These are phyloP conservation scores for Wickerhamiella azyma DNA, from an alignment of 805 yeast species.

Conservation along the genomic window DNA sequence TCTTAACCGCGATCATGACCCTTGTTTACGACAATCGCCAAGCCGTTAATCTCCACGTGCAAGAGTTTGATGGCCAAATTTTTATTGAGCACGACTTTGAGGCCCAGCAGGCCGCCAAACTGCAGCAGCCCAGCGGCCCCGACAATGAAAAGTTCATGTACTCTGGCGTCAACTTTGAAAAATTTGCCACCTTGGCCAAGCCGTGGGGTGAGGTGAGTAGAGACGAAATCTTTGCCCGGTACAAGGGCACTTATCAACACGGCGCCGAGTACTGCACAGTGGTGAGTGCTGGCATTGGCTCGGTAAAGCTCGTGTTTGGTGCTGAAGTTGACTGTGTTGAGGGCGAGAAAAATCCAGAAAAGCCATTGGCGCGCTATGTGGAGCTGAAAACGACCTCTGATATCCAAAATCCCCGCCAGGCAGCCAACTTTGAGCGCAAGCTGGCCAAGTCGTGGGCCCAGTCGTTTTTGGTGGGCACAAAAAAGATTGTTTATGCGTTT, in stretches of 20 bases:
- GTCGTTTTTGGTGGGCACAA: constrained; percentile 75
- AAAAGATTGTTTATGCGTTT: constrained; percentile 72
- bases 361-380: constrained; percentile 55
- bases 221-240: constrained; percentile 51
- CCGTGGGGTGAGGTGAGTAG: constrained; percentile 66
- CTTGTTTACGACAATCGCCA: constrained; percentile 49
- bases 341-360: constrained; percentile 44
- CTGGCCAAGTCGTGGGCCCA: constrained; percentile 83
- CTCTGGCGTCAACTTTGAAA: constrained; percentile 70
- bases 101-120: constrained; percentile 15
- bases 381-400: constrained; percentile 66
- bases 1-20: constrained; percentile 59
- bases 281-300: constrained; percentile 77
- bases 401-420: constrained; percentile 42
- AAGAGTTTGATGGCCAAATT: constrained; percentile 47
- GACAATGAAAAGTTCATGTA: constrained; percentile 22
- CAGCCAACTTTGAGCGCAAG: constrained; percentile 58
- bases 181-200: constrained; percentile 60
- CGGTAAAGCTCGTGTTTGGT: constrained; percentile 50
- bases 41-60: constrained; percentile 46
- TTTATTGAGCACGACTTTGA: constrained; percentile 29
- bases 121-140: constrained; percentile 7
- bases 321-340: constrained; percentile 89
- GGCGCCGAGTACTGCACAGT: constrained; percentile 68
- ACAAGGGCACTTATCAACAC: constrained; percentile 46